Conservation (phyloP, 2,329 filamentous ascomycete genomes). For the Elsinoe perseae region DNA sequence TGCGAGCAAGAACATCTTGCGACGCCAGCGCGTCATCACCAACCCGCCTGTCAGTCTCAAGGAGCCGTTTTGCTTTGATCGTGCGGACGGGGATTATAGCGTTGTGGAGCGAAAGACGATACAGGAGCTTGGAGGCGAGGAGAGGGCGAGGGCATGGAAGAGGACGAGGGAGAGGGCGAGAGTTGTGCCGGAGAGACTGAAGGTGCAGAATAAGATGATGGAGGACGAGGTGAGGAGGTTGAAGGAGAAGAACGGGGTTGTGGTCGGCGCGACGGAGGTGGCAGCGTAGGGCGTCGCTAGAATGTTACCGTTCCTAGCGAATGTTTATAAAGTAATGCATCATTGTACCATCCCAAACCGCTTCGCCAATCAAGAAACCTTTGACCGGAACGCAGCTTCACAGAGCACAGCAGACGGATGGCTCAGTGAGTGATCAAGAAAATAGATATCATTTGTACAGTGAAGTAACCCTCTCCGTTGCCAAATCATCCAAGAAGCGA, state of each 20-base stretch:
- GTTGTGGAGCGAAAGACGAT: slow-evolving; percentile 51
- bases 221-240: slow-evolving; percentile 41
- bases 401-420: no score
- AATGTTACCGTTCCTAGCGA: neutral
- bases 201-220: slow-evolving; percentile 45
- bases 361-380: no score
- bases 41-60: slow-evolving; percentile 48
- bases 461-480: neutral
- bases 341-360: no score
- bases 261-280: neutral
- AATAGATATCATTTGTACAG: slow-evolving; percentile 1
- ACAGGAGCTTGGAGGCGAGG: slow-evolving; percentile 39
- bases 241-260: neutral
- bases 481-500: neutral
- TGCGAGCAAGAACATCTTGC: slow-evolving; percentile 43
- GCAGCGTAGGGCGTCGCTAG: neutral
- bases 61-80: slow-evolving; percentile 47
- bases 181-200: slow-evolving; percentile 44
- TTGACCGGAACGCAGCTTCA: no score
- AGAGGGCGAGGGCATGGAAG: slow-evolving; percentile 45
- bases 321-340: no score
- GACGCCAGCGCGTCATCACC: slow-evolving; percentile 43
- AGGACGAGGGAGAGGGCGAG: slow-evolving; percentile 43
- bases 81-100: slow-evolving; percentile 43
- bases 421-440: neutral